phyloP scores from a whole-genome alignment of 176 grass and related monocot species.

The Alopecurus myosuroides region DNA sequence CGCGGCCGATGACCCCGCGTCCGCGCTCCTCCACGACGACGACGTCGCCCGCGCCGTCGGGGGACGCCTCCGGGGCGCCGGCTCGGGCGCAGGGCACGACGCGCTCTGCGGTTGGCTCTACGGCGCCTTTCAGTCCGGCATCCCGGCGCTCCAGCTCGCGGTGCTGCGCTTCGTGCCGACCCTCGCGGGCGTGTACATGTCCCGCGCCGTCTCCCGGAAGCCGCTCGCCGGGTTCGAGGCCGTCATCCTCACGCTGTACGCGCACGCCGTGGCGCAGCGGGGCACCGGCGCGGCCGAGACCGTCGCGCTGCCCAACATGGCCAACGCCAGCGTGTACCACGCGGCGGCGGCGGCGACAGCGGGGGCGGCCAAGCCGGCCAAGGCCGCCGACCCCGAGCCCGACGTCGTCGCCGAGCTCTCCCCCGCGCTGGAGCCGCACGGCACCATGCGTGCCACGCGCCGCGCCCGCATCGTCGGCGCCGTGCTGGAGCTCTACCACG shows the following conservation, averaged over 20 bases:
- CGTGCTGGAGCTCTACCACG: slow-evolving; percentile 69
- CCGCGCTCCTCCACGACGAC: slow-evolving; percentile 53
- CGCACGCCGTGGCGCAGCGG: slow-evolving; percentile 43
- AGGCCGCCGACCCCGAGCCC: slow-evolving; percentile 32
- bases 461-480: slow-evolving; percentile 64
- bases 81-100: slow-evolving; percentile 53
- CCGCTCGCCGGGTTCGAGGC: slow-evolving; percentile 80
- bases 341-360: slow-evolving; percentile 36
- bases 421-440: slow-evolving; percentile 54
- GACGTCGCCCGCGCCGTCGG: slow-evolving; percentile 27
- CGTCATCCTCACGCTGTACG: slow-evolving; percentile 71
- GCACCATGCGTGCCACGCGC: slow-evolving; percentile 58
- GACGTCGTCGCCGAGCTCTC: slow-evolving; percentile 46
- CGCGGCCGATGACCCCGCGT: slow-evolving; percentile 36
- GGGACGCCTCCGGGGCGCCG: slow-evolving; percentile 24
- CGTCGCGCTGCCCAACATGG: slow-evolving; percentile 47
- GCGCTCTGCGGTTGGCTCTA: slow-evolving; percentile 83
- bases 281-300: slow-evolving; percentile 39
- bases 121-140: slow-evolving; percentile 58
- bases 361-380: slow-evolving; percentile 18
- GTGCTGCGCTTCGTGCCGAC: slow-evolving; percentile 62
- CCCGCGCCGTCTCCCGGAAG: slow-evolving; percentile 42
- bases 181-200: slow-evolving; percentile 66
- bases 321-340: slow-evolving; percentile 61
- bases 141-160: slow-evolving; percentile 58